These are phyloP conservation scores for Piloderma croceum DNA, from an alignment of 768 basidiomycete species.

Conservation along the genomic window DNA sequence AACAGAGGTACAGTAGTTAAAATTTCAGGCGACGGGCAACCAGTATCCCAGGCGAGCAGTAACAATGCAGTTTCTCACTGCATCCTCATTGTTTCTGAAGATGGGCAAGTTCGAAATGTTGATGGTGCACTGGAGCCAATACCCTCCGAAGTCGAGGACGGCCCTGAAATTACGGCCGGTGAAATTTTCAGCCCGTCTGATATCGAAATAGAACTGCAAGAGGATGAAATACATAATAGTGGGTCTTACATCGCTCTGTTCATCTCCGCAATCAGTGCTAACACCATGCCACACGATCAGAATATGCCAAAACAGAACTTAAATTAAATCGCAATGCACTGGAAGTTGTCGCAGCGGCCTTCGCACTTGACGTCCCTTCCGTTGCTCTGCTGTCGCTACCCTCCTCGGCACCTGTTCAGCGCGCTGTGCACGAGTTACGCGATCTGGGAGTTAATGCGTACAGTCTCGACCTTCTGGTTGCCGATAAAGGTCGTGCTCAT, in stretches of 20 bases:
- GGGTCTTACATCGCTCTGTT: conserved; percentile 2
- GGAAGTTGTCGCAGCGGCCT: conserved; percentile 64
- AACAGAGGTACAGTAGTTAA: conserved; percentile 35
- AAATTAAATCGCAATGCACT: conserved; percentile 51
- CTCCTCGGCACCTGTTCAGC: conserved; percentile 52
- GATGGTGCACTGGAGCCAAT: conserved; percentile 32
- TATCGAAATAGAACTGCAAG: conserved; percentile 19
- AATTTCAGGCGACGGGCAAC: conserved; percentile 1
- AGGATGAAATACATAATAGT: conserved; percentile 2
- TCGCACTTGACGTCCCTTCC: conserved; percentile 69
- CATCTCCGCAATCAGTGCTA: too few species aligned
- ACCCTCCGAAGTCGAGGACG: conserved; percentile 3
- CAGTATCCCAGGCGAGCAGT: neutral
- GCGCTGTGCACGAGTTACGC: conserved; percentile 59
- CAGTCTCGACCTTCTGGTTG: conserved; percentile 47
- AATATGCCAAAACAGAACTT: conserved; percentile 39
- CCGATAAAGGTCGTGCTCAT: conserved; percentile 38
- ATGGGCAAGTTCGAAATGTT: conserved; percentile 50
- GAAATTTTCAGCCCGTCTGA: too few species aligned
- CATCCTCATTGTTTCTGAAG: conserved; percentile 54
- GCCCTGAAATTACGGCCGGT: too few species aligned
- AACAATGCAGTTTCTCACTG: conserved; percentile 38
- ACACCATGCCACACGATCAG: too few species aligned
- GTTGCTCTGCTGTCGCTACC: conserved; percentile 65
- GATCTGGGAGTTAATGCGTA: conserved; percentile 63